Evolutionary conservation across 225 moss, liverwort and hornwort species (phyloP).

Genomic region (Bryoerythrophyllum caledonicum): DNA sequence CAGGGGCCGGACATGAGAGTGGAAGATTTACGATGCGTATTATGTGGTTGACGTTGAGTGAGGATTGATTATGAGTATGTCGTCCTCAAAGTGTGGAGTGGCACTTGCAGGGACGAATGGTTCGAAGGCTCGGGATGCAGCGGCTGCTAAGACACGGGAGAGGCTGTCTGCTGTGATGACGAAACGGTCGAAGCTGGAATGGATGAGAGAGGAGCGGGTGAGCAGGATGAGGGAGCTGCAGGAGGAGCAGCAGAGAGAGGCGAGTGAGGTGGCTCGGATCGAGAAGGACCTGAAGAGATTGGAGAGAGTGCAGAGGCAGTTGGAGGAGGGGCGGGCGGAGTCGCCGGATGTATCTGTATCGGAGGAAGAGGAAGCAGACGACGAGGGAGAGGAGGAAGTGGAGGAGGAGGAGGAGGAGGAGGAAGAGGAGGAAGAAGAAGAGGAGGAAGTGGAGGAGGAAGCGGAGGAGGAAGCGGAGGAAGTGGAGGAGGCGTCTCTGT

Average conservation of each 20-base stretch:
- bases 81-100: constrained; percentile 1
- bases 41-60: not conserved
- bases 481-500: constrained; percentile 42
- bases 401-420: constrained; percentile 32
- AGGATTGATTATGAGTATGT: not conserved
- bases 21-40: not conserved
- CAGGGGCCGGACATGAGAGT: not conserved
- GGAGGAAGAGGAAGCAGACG: constrained; percentile 74
- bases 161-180: constrained; percentile 52
- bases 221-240: constrained; percentile 70
- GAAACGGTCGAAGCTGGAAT: constrained; percentile 70
- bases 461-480: constrained; percentile 28
- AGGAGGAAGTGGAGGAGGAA: constrained; percentile 51
- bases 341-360: constrained; percentile 39
- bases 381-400: constrained; percentile 59
- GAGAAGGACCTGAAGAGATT: constrained; percentile 74
- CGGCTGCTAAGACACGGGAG: constrained; percentile 72
- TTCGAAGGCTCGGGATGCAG: constrained; percentile 53
- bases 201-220: constrained; percentile 62
- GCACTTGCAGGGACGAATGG: constrained; percentile 43
- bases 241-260: constrained; percentile 65
- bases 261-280: constrained; percentile 64
- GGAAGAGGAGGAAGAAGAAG: constrained; percentile 49
- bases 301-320: constrained; percentile 65
- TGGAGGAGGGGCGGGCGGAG: constrained; percentile 55